Base-by-base conservation (phyloP, 148 eudicot species). In the Rhododendron ovatum region DNA sequence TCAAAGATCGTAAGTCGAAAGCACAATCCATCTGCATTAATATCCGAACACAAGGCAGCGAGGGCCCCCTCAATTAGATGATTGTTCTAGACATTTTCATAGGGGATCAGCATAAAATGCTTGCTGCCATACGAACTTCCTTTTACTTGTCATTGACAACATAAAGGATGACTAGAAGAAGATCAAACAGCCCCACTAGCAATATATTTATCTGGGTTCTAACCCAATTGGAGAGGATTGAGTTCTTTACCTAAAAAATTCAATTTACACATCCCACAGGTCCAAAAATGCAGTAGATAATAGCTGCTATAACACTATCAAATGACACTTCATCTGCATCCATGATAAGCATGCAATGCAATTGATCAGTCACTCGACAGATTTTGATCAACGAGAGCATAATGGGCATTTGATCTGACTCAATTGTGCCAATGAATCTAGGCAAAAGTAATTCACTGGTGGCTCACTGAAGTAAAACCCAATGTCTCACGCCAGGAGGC, bases 361-460 rank as follows among this genome's bases (percentile, higher is more conserved):
- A 35, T 20, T 57, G 28, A 82, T 61, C 48, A 82, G 73, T 61
- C 50, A 82, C 18, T 35, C 6, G 22, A 24, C 12, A 43, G 51
- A 83, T 83, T 30, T 65, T 63, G 11, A 59, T 4, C n/a, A 39
- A 55, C 1, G 4, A 20, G 2, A 35, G 50, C 30, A 1, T 61
- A 82, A 50, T 51, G 81, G 50, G 55, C 55, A 78, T 45, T 39
- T 80, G 63, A 80, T 14, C 65, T 4, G 37, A 80, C 63, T 26
- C 18, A 45, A 79, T 48, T 20, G 51, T 39, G 65, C 61, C 37
- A 80, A 30, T 30, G 57, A 41, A 41, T n/a, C 24, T 12, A 24
- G 84, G 67, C 65, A 81, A 81, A 18, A 55, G 57, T 55, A 26
- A 33, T 81, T 81, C 83, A 53, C 22, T 43, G 84, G 65, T 39